A percentile compares a stretch with the other conserved stretches of the same genome.
phyloP scores from a whole-genome alignment of 345 rosid species.

The Clausena lansium region DNA sequence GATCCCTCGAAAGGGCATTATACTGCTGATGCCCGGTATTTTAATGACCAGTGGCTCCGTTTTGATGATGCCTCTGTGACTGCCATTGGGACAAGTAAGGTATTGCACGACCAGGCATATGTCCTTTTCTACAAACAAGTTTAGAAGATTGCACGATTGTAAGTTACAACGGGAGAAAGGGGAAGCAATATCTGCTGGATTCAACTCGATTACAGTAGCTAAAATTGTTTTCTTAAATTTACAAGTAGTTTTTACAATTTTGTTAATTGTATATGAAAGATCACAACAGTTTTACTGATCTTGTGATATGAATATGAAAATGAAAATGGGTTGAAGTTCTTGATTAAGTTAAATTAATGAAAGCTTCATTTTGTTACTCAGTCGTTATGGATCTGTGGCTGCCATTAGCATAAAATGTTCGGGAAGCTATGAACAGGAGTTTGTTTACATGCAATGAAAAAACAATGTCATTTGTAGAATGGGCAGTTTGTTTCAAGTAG shows the following conservation, averaged over 20 bases:
- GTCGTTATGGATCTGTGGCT: not conserved
- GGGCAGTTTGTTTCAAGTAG: too few species aligned
- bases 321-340: constrained; percentile 5
- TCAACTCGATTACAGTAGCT: not conserved
- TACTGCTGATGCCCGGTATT: constrained; percentile 71
- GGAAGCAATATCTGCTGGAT: not conserved
- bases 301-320: not conserved
- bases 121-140: constrained; percentile 86
- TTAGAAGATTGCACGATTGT: constrained; percentile 27
- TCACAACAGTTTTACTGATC: not conserved
- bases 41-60: constrained; percentile 75
- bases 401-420: not conserved
- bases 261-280: not conserved
- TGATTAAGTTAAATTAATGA: not conserved
- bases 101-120: constrained; percentile 89
- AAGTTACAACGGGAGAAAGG: not conserved
- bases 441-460: too few species aligned
- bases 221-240: not conserved
- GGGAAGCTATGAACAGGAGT: not conserved
- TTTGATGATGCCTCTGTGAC: constrained; percentile 81
- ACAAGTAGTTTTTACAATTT: not conserved
- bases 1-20: constrained; percentile 95
- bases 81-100: constrained; percentile 59
- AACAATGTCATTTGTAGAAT: too few species aligned
- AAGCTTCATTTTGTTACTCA: not conserved